Conservation (phyloP, 106 monocot species). For the Platanthera zijinensis region DNA sequence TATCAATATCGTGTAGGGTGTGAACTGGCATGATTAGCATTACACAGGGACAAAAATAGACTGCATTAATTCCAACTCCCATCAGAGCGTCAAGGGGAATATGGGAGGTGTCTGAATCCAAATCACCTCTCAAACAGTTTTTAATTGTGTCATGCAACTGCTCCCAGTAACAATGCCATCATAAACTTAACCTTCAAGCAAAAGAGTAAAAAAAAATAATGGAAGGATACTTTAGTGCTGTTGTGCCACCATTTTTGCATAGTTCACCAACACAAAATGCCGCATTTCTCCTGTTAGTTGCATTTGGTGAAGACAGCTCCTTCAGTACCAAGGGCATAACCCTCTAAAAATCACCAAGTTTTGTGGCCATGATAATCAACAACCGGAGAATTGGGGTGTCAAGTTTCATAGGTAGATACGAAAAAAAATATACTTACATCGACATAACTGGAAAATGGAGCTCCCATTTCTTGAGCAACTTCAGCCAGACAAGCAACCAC, state of each 20-base stretch:
- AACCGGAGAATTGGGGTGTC: not conserved
- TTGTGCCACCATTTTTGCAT: conserved; percentile 80
- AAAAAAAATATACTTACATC: conserved; percentile 47
- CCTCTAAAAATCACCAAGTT: conserved; percentile 34
- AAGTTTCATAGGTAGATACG: not conserved
- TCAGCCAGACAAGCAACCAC: conserved; percentile 96
- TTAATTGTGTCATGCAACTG: not conserved
- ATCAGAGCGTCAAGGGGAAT: too few relatives aligned
- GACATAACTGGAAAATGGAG: conserved; percentile 75
- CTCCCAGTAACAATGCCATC: not conserved
- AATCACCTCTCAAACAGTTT: too few relatives aligned
- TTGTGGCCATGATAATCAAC: not conserved
- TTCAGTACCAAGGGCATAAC: conserved; percentile 92
- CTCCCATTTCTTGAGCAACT: conserved; percentile 96
- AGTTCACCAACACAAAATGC: conserved; percentile 95
- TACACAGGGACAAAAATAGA: too few relatives aligned
- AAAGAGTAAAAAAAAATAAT: not conserved
- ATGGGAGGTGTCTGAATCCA: too few relatives aligned
- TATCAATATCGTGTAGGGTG: too few relatives aligned
- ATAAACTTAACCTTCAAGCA: not conserved
- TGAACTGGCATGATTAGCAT: too few relatives aligned
- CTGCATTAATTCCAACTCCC: too few relatives aligned
- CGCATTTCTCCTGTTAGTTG: conserved; percentile 95
- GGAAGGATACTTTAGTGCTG: conserved; percentile 70
- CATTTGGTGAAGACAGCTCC: conserved; percentile 76